Conservation (phyloP, 495 filamentous ascomycete species). For the Cercophora sp. region DNA sequence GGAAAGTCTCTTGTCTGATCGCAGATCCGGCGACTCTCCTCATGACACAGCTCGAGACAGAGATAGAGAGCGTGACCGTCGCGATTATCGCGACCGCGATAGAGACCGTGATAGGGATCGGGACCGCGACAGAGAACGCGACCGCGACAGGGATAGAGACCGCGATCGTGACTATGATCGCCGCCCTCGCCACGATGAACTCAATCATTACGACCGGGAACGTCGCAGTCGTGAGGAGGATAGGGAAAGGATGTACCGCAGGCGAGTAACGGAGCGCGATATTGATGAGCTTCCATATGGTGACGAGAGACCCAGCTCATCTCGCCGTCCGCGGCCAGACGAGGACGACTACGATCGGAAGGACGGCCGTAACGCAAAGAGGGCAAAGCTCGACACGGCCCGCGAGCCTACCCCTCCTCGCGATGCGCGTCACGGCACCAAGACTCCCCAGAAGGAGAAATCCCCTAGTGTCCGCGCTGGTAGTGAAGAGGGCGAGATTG, state of each 20-base stretch:
- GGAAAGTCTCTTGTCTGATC: slow-evolving; percentile 54
- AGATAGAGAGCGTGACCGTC: slow-evolving; percentile 37
- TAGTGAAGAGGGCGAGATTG: slow-evolving; percentile 97
- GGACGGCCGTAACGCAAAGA: slow-evolving; percentile 35
- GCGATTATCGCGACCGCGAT: slow-evolving; percentile 37
- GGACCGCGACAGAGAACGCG: slow-evolving; percentile 20
- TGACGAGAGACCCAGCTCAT: slow-evolving; percentile 61
- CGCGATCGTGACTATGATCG: slow-evolving; percentile 28
- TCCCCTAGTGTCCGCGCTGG: slow-evolving; percentile 67
- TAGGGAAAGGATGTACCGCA: slow-evolving; percentile 77
- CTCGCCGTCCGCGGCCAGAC: slow-evolving; percentile 67
- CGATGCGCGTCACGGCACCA: slow-evolving; percentile 52
- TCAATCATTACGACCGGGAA: slow-evolving; percentile 56
- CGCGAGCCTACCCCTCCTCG: slow-evolving; percentile 58
- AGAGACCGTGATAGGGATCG: slow-evolving; percentile 29
- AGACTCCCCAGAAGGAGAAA: slow-evolving; percentile 46
- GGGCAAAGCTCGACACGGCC: slow-evolving; percentile 55
- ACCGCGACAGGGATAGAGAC: slow-evolving; percentile 39
- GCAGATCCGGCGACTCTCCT: slow-evolving; percentile 37
- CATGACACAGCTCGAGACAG: slow-evolving; percentile 45
- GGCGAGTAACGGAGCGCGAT: slow-evolving; percentile 71
- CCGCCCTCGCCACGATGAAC: slow-evolving; percentile 32
- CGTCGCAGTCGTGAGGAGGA: slow-evolving; percentile 79
- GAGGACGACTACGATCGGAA: slow-evolving; percentile 57
- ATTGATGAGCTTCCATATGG: slow-evolving; percentile 86